A percentile compares a stretch with the other conserved stretches of the same genome.
phyloP scores from a whole-genome alignment of 1,139 yeast species.

The Zygoascus sp. region DNA sequence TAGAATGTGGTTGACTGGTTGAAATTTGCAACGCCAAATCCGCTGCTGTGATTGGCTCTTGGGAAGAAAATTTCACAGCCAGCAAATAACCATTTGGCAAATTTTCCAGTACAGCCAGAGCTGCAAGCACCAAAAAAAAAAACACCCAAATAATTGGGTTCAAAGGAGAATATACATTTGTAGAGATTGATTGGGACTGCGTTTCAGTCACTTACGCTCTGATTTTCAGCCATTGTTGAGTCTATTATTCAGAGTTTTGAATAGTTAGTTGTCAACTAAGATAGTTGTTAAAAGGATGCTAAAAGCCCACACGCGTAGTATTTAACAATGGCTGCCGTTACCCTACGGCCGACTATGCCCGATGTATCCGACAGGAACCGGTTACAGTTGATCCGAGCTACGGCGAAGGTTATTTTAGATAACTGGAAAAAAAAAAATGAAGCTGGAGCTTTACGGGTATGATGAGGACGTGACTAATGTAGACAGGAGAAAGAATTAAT shows the following conservation, averaged over 20 bases:
- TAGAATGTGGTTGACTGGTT: not conserved
- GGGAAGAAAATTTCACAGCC: slow-evolving; percentile 11
- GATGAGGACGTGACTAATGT: too few relatives aligned
- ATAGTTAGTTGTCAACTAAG: slow-evolving; percentile 12
- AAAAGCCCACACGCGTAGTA: not conserved
- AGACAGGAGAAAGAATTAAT: too few relatives aligned
- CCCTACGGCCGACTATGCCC: slow-evolving; percentile 5
- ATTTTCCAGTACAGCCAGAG: too few relatives aligned
- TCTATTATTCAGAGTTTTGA: slow-evolving; percentile 8
- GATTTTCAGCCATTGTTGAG: slow-evolving; percentile 17
- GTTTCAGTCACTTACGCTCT: slow-evolving; percentile 12
- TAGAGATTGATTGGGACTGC: not conserved
- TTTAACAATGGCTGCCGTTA: not conserved
- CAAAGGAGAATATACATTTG: too few relatives aligned
- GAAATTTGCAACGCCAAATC: slow-evolving; percentile 1
- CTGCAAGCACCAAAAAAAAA: not conserved
- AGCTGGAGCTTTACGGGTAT: too few relatives aligned
- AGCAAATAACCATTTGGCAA: not conserved
- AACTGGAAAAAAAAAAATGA: not conserved
- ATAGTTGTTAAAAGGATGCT: slow-evolving; percentile 3
- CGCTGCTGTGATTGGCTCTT: slow-evolving; percentile 7
- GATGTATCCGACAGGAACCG: slow-evolving; percentile 2
- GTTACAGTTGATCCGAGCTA: not conserved
- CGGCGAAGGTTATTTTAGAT: not conserved
- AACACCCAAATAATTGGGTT: not conserved